Percentiles rank a stretch among this genome's conserved stretches.
Conservation (phyloP, 805 yeast species). For the Zygosaccharomyces pseudorouxii region DNA sequence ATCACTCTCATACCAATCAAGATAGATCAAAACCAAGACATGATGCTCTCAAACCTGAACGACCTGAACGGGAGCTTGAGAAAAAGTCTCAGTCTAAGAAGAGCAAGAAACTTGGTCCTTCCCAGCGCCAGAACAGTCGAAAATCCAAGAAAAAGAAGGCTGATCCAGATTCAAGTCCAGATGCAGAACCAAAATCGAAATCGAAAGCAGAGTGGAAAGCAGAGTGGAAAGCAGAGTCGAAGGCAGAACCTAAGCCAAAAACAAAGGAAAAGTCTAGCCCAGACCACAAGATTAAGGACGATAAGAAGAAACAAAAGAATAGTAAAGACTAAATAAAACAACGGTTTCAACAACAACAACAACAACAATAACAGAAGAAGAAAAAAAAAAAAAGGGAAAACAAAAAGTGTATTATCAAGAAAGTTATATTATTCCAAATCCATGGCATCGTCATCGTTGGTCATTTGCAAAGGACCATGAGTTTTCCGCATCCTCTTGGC, state of each 20-base stretch:
- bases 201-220: not conserved
- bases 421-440: conserved; percentile 16
- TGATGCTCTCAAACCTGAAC: not conserved
- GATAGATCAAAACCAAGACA: not conserved
- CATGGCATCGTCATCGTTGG: conserved; percentile 20
- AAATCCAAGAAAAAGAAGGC: not conserved
- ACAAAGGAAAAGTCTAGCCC: not conserved
- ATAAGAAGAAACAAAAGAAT: not conserved
- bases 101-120: not conserved
- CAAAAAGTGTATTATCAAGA: not conserved
- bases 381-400: not conserved
- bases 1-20: not conserved
- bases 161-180: not conserved
- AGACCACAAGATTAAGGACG: not conserved
- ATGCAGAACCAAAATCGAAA: not conserved
- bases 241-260: not conserved
- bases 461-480: conserved; percentile 3
- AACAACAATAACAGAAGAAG: too few relatives aligned
- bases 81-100: not conserved
- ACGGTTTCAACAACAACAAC: too few relatives aligned
- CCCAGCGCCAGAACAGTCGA: not conserved
- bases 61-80: not conserved
- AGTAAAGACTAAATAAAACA: not conserved
- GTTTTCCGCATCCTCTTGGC: conserved; percentile 11
- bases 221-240: not conserved